Base-by-base conservation (phyloP, 345 rosid genomes). In the Brassica nigra region DNA sequence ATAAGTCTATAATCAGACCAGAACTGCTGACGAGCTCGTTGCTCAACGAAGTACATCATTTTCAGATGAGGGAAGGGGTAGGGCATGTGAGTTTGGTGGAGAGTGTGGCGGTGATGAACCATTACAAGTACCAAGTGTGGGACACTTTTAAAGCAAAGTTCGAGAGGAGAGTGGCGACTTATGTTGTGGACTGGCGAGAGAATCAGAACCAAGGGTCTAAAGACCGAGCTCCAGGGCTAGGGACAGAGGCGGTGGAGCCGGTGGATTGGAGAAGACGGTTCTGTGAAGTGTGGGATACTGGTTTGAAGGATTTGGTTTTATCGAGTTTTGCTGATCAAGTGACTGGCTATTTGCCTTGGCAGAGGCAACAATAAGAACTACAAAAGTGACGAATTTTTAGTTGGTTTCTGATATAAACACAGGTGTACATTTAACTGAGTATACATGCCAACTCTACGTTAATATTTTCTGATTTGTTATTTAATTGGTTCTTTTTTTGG, bases 81-180 rank as follows among this genome's bases (percentile, higher is more conserved):
- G 85, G 84, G 63, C 84, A 86, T 82, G 8, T 87, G 81, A 93
- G 90, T 82, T 77, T 91, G 73, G 89, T 88, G 42, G 95, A 91
- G 83, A 88, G 83, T 83, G 83, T 74, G 29, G 94, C 86, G 8
- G 68, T 89, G 27, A 83, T 93, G 80, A 96, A 96, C 84, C 99
- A 96, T 82, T 96, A 93, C 86, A 96, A 96, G 82, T 96, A 91
- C 83, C 99, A 96, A 83, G 95, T 87, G 23, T 96, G 99, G 99
- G 91, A 90, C 6, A 85, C 90, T 4, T 95, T 93, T 67, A 89
- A 89, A 75, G 86, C 97, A 23, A 95, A 95, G 90, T 95, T 95
- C 86, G 84, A 82, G 29, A 86, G 97, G 82, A 90, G 99, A 75
- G 99, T 92, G 61, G 92, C 98, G 55, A 90, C 99, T 5, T 95